These are phyloP conservation scores for Blastobotrys petasosporus DNA, from an alignment of 1,139 yeast genomes.

Conservation along the genomic window DNA sequence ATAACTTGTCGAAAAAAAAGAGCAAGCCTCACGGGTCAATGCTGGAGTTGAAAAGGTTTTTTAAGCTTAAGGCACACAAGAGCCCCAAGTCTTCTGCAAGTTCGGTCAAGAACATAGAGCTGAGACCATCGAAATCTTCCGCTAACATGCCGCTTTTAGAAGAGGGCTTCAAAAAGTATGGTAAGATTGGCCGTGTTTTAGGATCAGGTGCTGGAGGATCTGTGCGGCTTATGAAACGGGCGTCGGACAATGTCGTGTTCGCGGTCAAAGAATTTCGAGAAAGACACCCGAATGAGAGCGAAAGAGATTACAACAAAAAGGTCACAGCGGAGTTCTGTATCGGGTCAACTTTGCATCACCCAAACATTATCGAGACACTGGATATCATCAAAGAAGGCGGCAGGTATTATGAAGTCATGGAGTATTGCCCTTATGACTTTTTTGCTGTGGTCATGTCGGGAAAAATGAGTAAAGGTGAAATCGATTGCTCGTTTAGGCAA, in stretches of 20 bases:
- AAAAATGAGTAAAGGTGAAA: constrained; percentile 76
- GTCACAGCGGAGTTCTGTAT: constrained; percentile 97
- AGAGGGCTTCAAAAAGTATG: constrained; percentile 62
- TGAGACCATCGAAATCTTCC: constrained; percentile 12
- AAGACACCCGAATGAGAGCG: constrained; percentile 72
- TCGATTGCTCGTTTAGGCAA: constrained; percentile 87
- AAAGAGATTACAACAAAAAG: constrained; percentile 87
- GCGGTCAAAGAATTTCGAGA: constrained; percentile 97
- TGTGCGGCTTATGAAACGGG: constrained; percentile 76
- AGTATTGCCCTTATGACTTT: constrained; percentile 92
- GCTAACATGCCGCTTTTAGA: constrained; percentile 36
- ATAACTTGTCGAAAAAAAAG: constrained; percentile 8
- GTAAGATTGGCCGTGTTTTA: constrained; percentile 78
- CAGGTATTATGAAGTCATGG: constrained; percentile 93
- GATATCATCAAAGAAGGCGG: constrained; percentile 86
- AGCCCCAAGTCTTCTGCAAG: constrained; percentile 12
- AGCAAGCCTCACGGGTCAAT: constrained; percentile 31
- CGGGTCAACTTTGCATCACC: constrained; percentile 91
- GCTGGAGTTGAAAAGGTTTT: constrained; percentile 37
- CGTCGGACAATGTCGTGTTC: constrained; percentile 76
- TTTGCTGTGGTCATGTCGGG: constrained; percentile 98
- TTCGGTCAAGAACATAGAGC: constrained; percentile 6
- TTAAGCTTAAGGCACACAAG: constrained; percentile 22
- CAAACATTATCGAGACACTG: constrained; percentile 87
- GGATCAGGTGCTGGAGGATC: constrained; percentile 99